These are phyloP conservation scores for Arthrobotrys megalospora DNA, from an alignment of 2,329 filamentous ascomycete species.

Conservation along the genomic window DNA sequence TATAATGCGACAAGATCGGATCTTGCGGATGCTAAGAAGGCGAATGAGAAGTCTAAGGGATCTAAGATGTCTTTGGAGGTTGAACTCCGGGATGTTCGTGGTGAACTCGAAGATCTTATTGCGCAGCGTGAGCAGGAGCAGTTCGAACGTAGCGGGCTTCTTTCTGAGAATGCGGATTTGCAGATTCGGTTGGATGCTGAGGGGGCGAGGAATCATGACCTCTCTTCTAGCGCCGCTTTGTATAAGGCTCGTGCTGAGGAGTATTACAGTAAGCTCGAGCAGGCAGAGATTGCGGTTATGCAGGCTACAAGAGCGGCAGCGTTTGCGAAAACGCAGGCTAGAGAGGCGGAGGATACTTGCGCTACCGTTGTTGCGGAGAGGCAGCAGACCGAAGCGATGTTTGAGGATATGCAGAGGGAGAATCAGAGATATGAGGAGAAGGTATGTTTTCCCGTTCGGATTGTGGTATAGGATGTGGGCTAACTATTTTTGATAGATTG, in stretches of 20 bases:
- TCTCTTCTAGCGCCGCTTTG: slow-evolving; percentile 84
- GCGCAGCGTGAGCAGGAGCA: slow-evolving; percentile 87
- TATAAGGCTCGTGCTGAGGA: slow-evolving; percentile 95
- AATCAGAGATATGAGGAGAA: slow-evolving; percentile 91
- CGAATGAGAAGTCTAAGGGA: slow-evolving; percentile 89
- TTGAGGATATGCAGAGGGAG: slow-evolving; percentile 91
- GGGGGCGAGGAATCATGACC: slow-evolving; percentile 85
- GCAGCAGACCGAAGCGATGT: slow-evolving; percentile 86
- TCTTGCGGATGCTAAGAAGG: slow-evolving; percentile 85
- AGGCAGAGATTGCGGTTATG: slow-evolving; percentile 94
- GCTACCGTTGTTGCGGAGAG: slow-evolving; percentile 92
- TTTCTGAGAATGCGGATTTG: slow-evolving; percentile 92
- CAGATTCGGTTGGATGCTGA: slow-evolving; percentile 94
- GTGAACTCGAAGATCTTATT: slow-evolving; percentile 85
- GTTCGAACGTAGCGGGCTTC: slow-evolving; percentile 86
- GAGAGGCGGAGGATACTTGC: slow-evolving; percentile 91
- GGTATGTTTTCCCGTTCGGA: slow-evolving; percentile 52
- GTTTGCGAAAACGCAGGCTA: slow-evolving; percentile 90
- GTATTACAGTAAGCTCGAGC: slow-evolving; percentile 96
- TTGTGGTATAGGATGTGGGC: background rate
- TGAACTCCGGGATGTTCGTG: slow-evolving; percentile 85
- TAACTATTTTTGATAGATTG: slow-evolving; percentile 70
- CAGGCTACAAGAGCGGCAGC: slow-evolving; percentile 93
- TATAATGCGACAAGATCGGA: slow-evolving; percentile 90
- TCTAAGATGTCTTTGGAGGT: slow-evolving; percentile 84